phyloP scores from a whole-genome alignment of 1,284 basidiomycete genomes.

The Takashimella koratensis region DNA sequence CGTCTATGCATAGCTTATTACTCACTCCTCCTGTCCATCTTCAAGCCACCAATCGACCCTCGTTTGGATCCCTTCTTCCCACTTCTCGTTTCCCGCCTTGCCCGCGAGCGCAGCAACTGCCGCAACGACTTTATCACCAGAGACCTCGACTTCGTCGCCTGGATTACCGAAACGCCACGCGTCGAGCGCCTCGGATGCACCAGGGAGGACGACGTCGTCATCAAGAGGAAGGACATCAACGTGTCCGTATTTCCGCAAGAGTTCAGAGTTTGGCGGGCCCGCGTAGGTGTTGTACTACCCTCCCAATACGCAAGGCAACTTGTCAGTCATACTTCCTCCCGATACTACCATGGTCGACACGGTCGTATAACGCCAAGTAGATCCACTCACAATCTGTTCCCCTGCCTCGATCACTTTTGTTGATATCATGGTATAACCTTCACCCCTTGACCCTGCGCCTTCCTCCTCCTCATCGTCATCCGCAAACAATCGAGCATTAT shows the following conservation, averaged over 20 bases:
- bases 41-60: slow-evolving; percentile 89
- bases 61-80: slow-evolving; percentile 24
- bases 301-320: not conserved
- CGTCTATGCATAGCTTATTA: slow-evolving; percentile 16
- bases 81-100: slow-evolving; percentile 7
- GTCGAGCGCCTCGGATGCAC: slow-evolving; percentile 20
- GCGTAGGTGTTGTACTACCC: slow-evolving; percentile 99
- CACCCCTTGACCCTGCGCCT: slow-evolving; percentile 5
- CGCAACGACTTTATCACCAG: slow-evolving; percentile 69
- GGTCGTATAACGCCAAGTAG: not conserved
- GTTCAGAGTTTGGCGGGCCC: slow-evolving; percentile 89
- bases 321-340: not conserved
- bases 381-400: slow-evolving; percentile 74
- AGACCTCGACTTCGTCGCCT: slow-evolving; percentile 79
- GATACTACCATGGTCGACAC: not conserved
- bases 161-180: slow-evolving; percentile 62
- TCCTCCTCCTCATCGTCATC: slow-evolving; percentile 23
- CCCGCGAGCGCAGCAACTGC: slow-evolving; percentile 45
- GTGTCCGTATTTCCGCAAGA: slow-evolving; percentile 89
- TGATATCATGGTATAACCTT: slow-evolving; percentile 28
- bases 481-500: slow-evolving; percentile 59
- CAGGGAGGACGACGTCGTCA: slow-evolving; percentile 28
- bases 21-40: slow-evolving; percentile 84
- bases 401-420: slow-evolving; percentile 60
- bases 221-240: slow-evolving; percentile 70